Base-by-base conservation (phyloP, 2,329 filamentous ascomycete species). In the Aspergillus spinulosporus region DNA sequence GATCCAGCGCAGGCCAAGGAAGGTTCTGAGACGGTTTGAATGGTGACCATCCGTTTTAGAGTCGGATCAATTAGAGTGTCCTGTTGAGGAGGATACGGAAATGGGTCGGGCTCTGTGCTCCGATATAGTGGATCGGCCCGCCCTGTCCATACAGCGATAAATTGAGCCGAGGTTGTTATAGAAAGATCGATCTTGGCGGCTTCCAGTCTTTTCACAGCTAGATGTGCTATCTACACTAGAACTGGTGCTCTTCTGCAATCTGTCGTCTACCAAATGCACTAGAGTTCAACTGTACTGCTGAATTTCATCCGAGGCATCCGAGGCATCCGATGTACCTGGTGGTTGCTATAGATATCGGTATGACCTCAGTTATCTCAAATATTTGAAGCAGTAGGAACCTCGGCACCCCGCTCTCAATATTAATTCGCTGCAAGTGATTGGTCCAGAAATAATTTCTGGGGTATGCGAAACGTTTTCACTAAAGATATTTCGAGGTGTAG, bases 1-100 rank as follows among this genome's bases (percentile, higher is more conserved):
- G 63, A 66, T 21, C 54, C 63, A 5, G 26, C 44, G 40, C 46
- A 45, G 15, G 11, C 3, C 3, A 11, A 36, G 2, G 51, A 12
- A 7, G 28, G 21, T 3, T 40, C 29, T 8, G 9, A 7, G 5
- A 14, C 37, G 5, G 48, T 7, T 34, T 34, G n/a, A 12, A 40
- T 40, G 37, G 12, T 40, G 21, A 12, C 39, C 7, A 12, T 21
- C 21, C 4, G n/a, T 21, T 21, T 21, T 21, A 21, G 15, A 11
- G 15, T 42, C n/a, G 39, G 21, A 28, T 34, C 8, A 21, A 21
- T 21, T 21, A 21, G 21, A 21, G 21, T 21, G 21, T 21, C 21
- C 5, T 11, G 34, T 12, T 8, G n/a, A 37, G n/a, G 11, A 37
- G 34, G 9, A 37, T 8, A 9, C 7, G 34, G 9, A 12, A 12